Evolutionary conservation across 768 basidiomycete species (phyloP), one percentile per base, ranked within the genome.

Genomic region (Dentipellis fragilis): DNA sequence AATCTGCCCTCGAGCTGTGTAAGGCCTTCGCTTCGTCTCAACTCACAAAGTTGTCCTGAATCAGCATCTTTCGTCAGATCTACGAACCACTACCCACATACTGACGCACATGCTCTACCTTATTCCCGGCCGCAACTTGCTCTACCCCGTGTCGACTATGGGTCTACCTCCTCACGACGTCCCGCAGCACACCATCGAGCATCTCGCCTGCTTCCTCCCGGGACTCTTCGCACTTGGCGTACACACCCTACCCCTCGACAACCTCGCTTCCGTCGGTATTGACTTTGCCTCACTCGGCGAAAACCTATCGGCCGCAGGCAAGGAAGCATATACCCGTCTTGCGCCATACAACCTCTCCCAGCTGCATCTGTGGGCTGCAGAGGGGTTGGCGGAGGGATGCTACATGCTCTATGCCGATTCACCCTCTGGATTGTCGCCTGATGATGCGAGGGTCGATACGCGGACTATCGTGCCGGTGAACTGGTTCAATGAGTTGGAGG

Each of bases 141-240:
- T 89, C 40, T 89, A 87, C 57, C 36, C 54, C 10, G 10, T 36
- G 81, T 85, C 10, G 86, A 85, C 9, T 84, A 85, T 63, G 67
- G 72, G n/a, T 34, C n/a, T 23, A 12, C 61, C 17, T 66, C 69
- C 69, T 10, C 60, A 60, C 10, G 69, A 66, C 23, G 57, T 62
- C 14, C 73, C 78, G 21, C 71, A 75, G 10, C 79, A 84, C 60
- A 62, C 65, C 19, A 80, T 88, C 54, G 87, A 89, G 58, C 87
- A 90, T 63, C 70, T 90, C 23, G 81, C 87, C 10, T 89, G 87
- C 67, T 90, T 89, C 71, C 74, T 87, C 49, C 86, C 87, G 0
- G 87, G 88, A 14, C 70, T 89, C 14, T 72, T 90, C 50, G 85
- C 87, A 4, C 73, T 90, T 3, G 87, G 88, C 22, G 84, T 71